A percentile compares a stretch with the other conserved stretches of the same genome.
These are phyloP conservation scores for Nitzschia sp. DNA, from an alignment of 108 stramenopile genomes.

Conservation along the genomic window DNA sequence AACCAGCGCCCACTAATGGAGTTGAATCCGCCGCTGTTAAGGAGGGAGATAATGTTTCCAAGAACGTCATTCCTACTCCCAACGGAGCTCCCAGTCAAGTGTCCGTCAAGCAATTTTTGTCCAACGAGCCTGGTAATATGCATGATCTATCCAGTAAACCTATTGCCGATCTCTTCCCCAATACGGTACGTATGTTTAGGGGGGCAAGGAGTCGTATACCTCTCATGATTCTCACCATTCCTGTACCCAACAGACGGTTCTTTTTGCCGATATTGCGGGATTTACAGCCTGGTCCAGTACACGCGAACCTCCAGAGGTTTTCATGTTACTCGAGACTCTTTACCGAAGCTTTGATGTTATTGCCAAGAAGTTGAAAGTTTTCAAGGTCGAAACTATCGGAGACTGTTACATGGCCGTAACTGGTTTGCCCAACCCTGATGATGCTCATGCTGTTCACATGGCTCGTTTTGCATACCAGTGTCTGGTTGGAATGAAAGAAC, in stretches of 20 bases:
- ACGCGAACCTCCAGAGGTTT: slow-evolving; percentile 31
- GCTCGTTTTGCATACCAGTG: slow-evolving; percentile 51
- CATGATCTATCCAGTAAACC: slow-evolving; percentile 18
- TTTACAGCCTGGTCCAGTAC: slow-evolving; percentile 32
- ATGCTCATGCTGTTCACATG: slow-evolving; percentile 54
- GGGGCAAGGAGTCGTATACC: no score
- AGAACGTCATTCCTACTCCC: not conserved
- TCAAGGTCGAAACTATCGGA: slow-evolving; percentile 48
- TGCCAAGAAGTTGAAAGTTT: slow-evolving; percentile 28
- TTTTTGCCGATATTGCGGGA: slow-evolving; percentile 38
- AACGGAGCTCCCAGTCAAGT: slow-evolving; percentile 9
- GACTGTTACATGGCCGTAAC: slow-evolving; percentile 67
- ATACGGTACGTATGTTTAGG: slow-evolving; percentile 15
- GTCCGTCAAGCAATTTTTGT: slow-evolving; percentile 32
- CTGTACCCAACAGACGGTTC: not conserved
- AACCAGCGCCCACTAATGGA: not conserved
- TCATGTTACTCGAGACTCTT: slow-evolving; percentile 31
- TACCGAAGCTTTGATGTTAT: slow-evolving; percentile 35
- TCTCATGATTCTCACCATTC: not conserved
- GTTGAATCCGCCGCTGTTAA: not conserved
- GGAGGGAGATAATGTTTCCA: not conserved
- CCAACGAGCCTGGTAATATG: not conserved
- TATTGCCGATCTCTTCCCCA: slow-evolving; percentile 34
- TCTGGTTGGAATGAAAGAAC: slow-evolving; percentile 37
- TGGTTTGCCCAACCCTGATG: slow-evolving; percentile 49